phyloP scores from a whole-genome alignment of 768 basidiomycete genomes.

The Kwoniella shandongensis region DNA sequence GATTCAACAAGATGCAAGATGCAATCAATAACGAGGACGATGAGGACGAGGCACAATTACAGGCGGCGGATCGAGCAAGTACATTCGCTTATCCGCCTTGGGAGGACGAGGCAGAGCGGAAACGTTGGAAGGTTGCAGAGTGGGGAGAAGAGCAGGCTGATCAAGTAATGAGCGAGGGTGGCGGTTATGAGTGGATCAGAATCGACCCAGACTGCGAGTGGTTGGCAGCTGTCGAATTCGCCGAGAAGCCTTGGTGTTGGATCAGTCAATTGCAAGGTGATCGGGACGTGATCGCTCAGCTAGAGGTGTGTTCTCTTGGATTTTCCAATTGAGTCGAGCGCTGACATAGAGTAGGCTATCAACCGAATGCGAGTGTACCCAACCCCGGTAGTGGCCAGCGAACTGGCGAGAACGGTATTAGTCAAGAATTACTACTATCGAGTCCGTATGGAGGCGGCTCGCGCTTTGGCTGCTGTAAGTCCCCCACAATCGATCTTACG shows the following conservation, averaged over 20 bases:
- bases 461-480: conserved; percentile 72
- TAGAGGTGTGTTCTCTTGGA: conserved; percentile 68
- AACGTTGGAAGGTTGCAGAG: conserved; percentile 87
- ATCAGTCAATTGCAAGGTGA: conserved; percentile 92
- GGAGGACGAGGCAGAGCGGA: conserved; percentile 71
- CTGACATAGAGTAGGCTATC: conserved; percentile 69
- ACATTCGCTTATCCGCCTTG: conserved; percentile 90
- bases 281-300: conserved; percentile 92
- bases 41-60: conserved; percentile 28
- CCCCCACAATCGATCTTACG: not conserved
- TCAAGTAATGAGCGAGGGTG: conserved; percentile 84
- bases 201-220: conserved; percentile 99
- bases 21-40: conserved; percentile 32
- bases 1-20: conserved; percentile 42
- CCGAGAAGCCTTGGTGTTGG: conserved; percentile 91
- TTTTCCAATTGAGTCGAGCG: conserved; percentile 3
- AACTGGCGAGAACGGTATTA: conserved; percentile 86
- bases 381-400: conserved; percentile 58
- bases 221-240: conserved; percentile 80
- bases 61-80: conserved; percentile 44
- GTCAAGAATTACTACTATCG: conserved; percentile 96
- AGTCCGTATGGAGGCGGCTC: conserved; percentile 89
- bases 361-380: conserved; percentile 64
- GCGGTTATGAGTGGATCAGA: conserved; percentile 90
- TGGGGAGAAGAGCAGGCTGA: conserved; percentile 97